phyloP scores from a whole-genome alignment of 2,329 filamentous ascomycete species.

The Tolypocladium ovalisporum region DNA sequence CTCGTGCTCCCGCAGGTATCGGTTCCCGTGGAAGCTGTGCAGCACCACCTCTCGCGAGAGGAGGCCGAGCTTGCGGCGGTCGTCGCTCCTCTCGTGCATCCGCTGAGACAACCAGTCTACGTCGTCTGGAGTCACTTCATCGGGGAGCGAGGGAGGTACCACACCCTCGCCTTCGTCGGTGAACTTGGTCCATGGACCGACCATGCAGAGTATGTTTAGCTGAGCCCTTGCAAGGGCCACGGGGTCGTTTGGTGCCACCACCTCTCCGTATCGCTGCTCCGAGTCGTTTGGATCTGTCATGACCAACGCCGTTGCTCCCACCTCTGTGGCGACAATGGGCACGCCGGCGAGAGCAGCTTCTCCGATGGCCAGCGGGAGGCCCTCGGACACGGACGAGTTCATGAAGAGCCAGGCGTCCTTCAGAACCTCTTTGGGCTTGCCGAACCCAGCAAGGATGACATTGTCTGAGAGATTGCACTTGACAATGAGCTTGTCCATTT shows the following conservation, averaged over 20 bases:
- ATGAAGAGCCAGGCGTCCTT: conserved; percentile 47
- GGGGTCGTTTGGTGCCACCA: conserved; percentile 54
- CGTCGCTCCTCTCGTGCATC: conserved; percentile 49
- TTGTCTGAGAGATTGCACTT: conserved; percentile 40
- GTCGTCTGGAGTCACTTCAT: conserved; percentile 34
- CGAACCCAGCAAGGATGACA: conserved; percentile 43
- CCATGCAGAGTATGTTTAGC: conserved; percentile 48
- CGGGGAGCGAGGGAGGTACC: conserved; percentile 11
- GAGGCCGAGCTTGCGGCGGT: conserved; percentile 46
- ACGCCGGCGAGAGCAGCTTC: conserved; percentile 46
- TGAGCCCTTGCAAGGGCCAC: conserved; percentile 49
- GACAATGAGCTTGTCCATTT: conserved; percentile 46
- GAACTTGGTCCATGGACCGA: conserved; percentile 50
- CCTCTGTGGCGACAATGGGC: conserved; percentile 45
- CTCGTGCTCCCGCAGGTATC: conserved; percentile 51
- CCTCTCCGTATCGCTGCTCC: conserved; percentile 42
- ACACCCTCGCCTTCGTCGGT: conserved; percentile 36
- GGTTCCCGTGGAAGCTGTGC: conserved; percentile 46
- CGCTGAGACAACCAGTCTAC: conserved; percentile 41
- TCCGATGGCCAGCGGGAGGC: conserved; percentile 44
- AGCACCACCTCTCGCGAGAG: conserved; percentile 46
- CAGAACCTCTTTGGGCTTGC: conserved; percentile 42
- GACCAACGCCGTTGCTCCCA: conserved; percentile 42
- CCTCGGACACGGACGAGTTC: conserved; percentile 46
- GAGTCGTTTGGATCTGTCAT: conserved; percentile 39